phyloP scores from a whole-genome alignment of 768 basidiomycete species.

The Pleurotus ostreatus region DNA sequence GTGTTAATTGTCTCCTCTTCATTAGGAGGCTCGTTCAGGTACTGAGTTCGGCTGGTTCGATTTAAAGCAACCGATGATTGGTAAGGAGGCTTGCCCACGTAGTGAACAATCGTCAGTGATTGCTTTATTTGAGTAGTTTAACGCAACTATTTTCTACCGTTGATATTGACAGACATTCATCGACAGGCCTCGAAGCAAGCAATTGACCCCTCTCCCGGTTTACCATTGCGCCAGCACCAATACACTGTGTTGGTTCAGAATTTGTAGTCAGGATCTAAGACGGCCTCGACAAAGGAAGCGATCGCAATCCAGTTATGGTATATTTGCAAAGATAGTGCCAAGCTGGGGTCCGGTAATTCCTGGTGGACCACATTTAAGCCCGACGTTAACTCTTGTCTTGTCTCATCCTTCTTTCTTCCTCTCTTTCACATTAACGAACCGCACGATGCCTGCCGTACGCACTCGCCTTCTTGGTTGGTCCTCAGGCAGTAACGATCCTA shows the following conservation, averaged over 20 bases:
- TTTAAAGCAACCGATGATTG: no score
- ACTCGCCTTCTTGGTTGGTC: constrained; percentile 9
- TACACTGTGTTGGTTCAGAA: background rate
- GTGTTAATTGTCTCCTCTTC: no score
- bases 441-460: constrained; percentile 7
- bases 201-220: no score
- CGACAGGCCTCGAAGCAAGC: no score
- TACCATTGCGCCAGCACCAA: background rate
- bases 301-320: constrained; percentile 3
- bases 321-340: constrained; percentile 5
- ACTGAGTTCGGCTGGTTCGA: no score
- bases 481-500: constrained; percentile 3
- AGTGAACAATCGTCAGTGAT: no score
- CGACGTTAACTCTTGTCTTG: background rate
- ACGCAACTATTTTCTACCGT: no score
- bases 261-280: constrained; percentile 7
- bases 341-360: background rate
- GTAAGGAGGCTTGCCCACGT: no score
- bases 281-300: background rate
- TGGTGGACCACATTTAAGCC: background rate
- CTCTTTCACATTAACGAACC: background rate
- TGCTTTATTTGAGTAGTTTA: no score
- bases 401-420: background rate
- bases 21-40: no score
- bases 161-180: no score